These are phyloP conservation scores for Terfezia claveryi DNA, from an alignment of 495 filamentous ascomycete genomes.

Conservation along the genomic window DNA sequence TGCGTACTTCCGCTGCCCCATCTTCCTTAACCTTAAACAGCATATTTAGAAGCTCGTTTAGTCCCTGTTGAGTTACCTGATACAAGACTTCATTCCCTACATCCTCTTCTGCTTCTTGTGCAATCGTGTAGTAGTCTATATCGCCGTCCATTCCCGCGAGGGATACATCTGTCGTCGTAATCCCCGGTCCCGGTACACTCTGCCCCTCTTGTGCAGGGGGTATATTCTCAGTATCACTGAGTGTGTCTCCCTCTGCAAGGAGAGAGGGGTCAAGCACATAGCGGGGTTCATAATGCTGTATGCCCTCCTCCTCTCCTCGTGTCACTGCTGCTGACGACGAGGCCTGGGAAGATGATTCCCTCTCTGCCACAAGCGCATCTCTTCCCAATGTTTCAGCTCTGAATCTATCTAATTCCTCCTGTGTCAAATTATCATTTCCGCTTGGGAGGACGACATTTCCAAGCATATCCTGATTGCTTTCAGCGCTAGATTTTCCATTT, in stretches of 20 bases:
- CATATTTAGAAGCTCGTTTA: constrained; percentile 75
- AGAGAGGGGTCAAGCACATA: background rate
- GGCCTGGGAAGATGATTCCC: background rate
- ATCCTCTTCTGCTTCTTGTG: constrained; percentile 54
- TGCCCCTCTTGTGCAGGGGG: background rate
- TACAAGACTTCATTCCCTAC: constrained; percentile 75
- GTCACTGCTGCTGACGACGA: background rate
- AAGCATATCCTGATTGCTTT: background rate
- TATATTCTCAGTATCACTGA: background rate
- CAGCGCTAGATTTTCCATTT: constrained; percentile 39
- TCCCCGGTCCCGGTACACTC: too few species aligned
- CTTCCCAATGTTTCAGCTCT: background rate
- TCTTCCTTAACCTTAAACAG: constrained; percentile 69
- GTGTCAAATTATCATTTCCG: background rate
- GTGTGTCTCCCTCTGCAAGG: background rate
- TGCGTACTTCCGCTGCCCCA: constrained; percentile 42
- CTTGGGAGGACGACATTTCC: background rate
- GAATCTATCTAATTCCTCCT: background rate
- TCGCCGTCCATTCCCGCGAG: constrained; percentile 30
- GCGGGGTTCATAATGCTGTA: too few species aligned
- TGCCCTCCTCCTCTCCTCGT: background rate
- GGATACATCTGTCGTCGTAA: background rate
- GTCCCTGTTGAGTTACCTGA: constrained; percentile 68
- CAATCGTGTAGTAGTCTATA: constrained; percentile 34
- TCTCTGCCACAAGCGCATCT: constrained; percentile 1